These are phyloP conservation scores for Nicotiana attenuata DNA, from an alignment of 257 asterid genomes.

Conservation along the genomic window DNA sequence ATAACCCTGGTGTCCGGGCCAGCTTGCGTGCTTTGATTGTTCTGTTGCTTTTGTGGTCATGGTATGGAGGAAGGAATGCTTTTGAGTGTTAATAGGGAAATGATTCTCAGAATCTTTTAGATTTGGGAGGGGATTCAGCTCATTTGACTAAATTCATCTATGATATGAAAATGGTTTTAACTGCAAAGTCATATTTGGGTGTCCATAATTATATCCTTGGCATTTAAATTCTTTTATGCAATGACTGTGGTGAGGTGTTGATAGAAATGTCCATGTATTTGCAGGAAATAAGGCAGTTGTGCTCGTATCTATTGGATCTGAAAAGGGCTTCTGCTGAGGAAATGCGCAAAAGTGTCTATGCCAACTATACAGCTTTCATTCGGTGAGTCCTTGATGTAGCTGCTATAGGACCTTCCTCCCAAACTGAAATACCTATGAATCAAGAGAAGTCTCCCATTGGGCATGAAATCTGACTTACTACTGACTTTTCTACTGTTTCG, in stretches of 20 bases:
- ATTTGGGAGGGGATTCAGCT: background rate
- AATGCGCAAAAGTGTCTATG: constrained; percentile 97
- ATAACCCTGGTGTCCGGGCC: no score
- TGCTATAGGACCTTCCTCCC: background rate
- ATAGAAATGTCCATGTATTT: constrained; percentile 8
- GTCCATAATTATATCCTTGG: background rate
- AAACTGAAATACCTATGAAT: background rate
- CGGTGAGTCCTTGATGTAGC: constrained; percentile 51
- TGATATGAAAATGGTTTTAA: background rate
- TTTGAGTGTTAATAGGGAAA: background rate
- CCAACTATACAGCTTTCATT: constrained; percentile 92
- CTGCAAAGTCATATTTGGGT: background rate
- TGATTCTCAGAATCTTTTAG: background rate
- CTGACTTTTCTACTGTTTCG: background rate
- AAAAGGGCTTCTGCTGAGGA: constrained; percentile 98
- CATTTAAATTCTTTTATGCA: background rate
- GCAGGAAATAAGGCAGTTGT: constrained; percentile 94
- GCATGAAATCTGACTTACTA: background rate
- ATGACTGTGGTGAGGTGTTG: constrained; percentile 5
- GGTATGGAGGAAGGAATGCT: background rate
- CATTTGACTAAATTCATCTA: background rate
- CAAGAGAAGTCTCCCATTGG: background rate
- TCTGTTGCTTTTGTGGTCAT: background rate
- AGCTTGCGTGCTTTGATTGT: background rate
- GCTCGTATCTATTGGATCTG: constrained; percentile 87